Base-by-base conservation (phyloP, 495 filamentous ascomycete genomes). In the Talaromyces adpressus region DNA sequence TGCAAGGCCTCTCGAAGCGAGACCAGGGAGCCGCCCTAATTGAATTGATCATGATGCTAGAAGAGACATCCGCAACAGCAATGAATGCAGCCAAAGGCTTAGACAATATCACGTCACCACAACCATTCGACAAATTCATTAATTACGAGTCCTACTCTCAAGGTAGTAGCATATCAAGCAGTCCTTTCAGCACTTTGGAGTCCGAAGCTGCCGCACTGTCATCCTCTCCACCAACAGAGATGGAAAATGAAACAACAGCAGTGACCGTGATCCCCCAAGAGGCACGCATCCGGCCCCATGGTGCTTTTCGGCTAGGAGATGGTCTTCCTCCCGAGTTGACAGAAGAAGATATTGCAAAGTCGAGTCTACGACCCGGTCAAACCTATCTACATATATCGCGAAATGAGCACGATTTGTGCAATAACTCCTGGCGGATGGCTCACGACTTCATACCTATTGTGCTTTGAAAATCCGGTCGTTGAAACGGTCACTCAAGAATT, bases 1-100 rank as follows among this genome's bases (percentile, higher is more conserved):
- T 76, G 16, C 71, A 77, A 30, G 76, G 73, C 1, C 69, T 77
- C 27, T 72, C 68, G 25, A 70, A 69, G 27, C 66, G 66, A 25
- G 25, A 59, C 1, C 57, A 64, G 2, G 69, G 62, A 3, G 65
- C 62, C 14, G 61, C 47, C 4, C 22, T 74, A 2, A 66, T 59
- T 0, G 69, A 70, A 29, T 45, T 16, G 6, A 52, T 75, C n/a
- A 74, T 76, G 57, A 61, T 59, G 22, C 14, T 77, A 0, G 76
- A 78, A 54, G 76, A 78, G 39, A 57, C 11, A 18, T 54, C 66
- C 22, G 66, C 51, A 2, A 63, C 53, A 54, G 36, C 36, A 8
- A 47, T 67, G 18, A 67, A 62, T n/a, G 20, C 52, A 47, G 25
- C 59, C 8, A 23, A 59, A 27, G 18, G 22, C 32, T 3, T 1